Base-by-base conservation (phyloP, 805 yeast species). In the Zygoascus tannicola region DNA sequence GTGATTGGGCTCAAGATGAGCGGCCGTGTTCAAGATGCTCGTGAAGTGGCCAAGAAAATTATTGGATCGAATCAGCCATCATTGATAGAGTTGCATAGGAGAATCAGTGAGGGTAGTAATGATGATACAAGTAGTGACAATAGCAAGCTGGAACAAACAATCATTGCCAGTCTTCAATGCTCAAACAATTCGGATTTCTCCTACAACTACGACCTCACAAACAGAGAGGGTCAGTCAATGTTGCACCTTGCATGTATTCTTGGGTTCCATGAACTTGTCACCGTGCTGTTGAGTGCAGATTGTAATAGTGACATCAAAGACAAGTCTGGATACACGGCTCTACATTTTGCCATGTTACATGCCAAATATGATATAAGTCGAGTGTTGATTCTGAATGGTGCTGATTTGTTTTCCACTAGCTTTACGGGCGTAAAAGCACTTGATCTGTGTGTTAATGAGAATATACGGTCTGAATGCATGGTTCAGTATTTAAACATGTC, bases 1-100 rank as follows among this genome's bases (percentile, higher is more conserved):
- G 92, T 92, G 55, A 96, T 92, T 34, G 98, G 98, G 1, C 70
- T 88, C 63, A 90, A 90, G 65, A 87, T 90, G 96, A 88, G 86
- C 58, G 98, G 97, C 46, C 81, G 81, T 56, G 68, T 92, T 46
- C 97, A 92, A 58, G 97, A 90, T 63, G 97, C 97, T 1, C 78
- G 85, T 53, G 87, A 86, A 57, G 85, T 92, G 55, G 97, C 97
- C 1, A 81, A 82, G 61, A 71, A 95, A 51, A 86, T 92, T 52
- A 87, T 90, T 43, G 94, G 92, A 10, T 73, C 33, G 76, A 42
- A 78, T 51, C 26, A 30, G 14, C 16, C 32, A 8, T 32, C 22
- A 10, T 16, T 40, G 15, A 5, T 15, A 14, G 43, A 32, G 3
- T 16, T 40, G 15, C 28, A 30, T 15, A 32, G 19, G 15, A 19